Evolutionary conservation across 1,284 basidiomycete species (phyloP).

Genomic region (Bjerkandera adusta): DNA sequence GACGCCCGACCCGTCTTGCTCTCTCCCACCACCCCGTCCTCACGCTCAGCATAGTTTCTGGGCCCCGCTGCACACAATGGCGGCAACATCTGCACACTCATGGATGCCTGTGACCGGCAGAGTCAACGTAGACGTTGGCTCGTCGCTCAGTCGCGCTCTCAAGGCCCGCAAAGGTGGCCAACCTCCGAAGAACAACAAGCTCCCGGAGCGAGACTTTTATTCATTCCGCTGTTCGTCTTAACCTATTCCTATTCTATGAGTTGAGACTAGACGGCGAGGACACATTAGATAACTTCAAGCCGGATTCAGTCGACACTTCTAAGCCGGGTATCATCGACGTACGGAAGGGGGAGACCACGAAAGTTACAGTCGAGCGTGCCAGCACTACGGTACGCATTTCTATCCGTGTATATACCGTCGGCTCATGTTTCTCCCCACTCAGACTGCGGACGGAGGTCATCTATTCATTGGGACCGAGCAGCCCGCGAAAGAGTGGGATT

Average conservation of each 20-base stretch:
- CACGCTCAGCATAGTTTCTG: background rate
- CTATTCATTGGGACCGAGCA: slow-evolving; percentile 56
- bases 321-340: slow-evolving; percentile 64
- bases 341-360: slow-evolving; percentile 47
- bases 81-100: slow-evolving; percentile 39
- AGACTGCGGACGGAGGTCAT: slow-evolving; percentile 49
- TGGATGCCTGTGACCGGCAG: slow-evolving; percentile 59
- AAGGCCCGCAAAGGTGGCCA: slow-evolving; percentile 55
- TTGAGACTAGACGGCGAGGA: background rate
- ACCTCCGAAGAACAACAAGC: slow-evolving; percentile 34
- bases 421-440: slow-evolving; percentile 3
- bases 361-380: slow-evolving; percentile 59
- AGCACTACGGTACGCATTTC: slow-evolving; percentile 49
- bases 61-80: slow-evolving; percentile 21
- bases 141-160: slow-evolving; percentile 54
- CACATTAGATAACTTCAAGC: slow-evolving; percentile 67
- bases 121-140: slow-evolving; percentile 53
- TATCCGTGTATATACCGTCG: background rate
- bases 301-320: slow-evolving; percentile 60
- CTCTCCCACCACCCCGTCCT: slow-evolving; percentile 9
- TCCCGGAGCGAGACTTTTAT: slow-evolving; percentile 65
- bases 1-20: slow-evolving; percentile 1
- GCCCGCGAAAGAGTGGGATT: slow-evolving; percentile 64
- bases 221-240: slow-evolving; percentile 62
- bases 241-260: slow-evolving; percentile 3